These are phyloP conservation scores for Cucurbita maxima DNA, from an alignment of 306 rosid genomes.

Conservation along the genomic window DNA sequence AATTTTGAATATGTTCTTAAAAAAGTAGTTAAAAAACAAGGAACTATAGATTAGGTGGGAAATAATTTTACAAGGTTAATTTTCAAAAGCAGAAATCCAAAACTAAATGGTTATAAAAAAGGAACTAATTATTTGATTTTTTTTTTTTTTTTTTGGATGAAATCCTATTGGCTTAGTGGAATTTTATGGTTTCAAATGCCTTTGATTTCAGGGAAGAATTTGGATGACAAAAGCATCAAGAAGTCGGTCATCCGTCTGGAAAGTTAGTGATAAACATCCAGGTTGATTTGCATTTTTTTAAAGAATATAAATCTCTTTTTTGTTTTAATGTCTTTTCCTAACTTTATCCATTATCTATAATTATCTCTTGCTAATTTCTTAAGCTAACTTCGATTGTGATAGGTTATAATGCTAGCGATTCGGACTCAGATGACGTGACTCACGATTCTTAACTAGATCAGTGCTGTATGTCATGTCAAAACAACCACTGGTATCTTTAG, in stretches of 20 bases:
- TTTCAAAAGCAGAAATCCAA: no score
- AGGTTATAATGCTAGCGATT: constrained; percentile 92
- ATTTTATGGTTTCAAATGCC: neutral
- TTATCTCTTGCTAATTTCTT: neutral
- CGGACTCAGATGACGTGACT: constrained; percentile 73
- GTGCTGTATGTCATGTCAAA: neutral
- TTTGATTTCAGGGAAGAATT: constrained; percentile 44
- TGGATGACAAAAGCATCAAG: constrained; percentile 88
- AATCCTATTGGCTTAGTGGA: neutral
- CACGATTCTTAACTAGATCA: constrained; percentile 31
- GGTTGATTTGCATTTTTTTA: constrained; percentile 28
- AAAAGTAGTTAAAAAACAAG: no score
- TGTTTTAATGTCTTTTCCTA: neutral
- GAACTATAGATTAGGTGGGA: neutral
- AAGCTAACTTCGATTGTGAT: constrained; percentile 4
- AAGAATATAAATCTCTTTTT: neutral
- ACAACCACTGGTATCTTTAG: neutral
- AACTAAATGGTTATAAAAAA: neutral
- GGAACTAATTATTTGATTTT: neutral
- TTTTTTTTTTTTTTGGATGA: neutral
- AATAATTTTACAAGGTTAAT: neutral
- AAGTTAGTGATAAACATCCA: constrained; percentile 80
- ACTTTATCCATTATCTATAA: neutral
- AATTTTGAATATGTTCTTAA: neutral
- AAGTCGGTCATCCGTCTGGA: constrained; percentile 77